These are phyloP conservation scores for Botrytis pseudocinerea DNA, from an alignment of 2,329 filamentous ascomycete species.

Conservation along the genomic window DNA sequence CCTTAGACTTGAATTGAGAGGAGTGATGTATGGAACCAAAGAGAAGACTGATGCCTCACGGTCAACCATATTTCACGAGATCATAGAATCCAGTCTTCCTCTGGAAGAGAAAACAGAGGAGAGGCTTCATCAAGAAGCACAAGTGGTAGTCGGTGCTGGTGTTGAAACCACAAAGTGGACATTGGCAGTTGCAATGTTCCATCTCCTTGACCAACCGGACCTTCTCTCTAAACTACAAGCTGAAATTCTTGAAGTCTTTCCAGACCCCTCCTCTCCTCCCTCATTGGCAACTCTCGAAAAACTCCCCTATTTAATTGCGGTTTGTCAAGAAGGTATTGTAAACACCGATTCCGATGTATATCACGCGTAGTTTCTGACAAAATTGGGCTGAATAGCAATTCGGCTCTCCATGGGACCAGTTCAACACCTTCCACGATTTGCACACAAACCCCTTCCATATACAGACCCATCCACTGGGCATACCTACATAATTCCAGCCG, in stretches of 20 bases:
- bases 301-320: conserved; percentile 40
- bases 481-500: conserved; percentile 31
- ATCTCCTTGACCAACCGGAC: conserved; percentile 42
- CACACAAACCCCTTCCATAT: conserved; percentile 29
- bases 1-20: conserved; percentile 6
- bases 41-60: conserved; percentile 10
- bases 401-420: conserved; percentile 41
- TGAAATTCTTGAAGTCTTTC: conserved; percentile 40
- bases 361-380: background rate
- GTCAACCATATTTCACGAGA: conserved; percentile 37
- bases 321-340: conserved; percentile 40
- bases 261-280: conserved; percentile 24
- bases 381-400: conserved; percentile 26
- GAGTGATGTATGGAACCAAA: conserved; percentile 15
- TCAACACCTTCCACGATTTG: conserved; percentile 36
- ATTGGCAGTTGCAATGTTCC: conserved; percentile 42
- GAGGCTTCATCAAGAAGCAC: conserved; percentile 42
- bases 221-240: conserved; percentile 39
- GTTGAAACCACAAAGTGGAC: conserved; percentile 44
- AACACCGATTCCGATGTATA: background rate
- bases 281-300: conserved; percentile 33
- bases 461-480: conserved; percentile 27
- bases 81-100: conserved; percentile 38
- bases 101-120: conserved; percentile 40
- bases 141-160: conserved; percentile 42